Base-by-base conservation (phyloP, 2,329 filamentous ascomycete genomes). In the Aspergillus aculeatus region DNA sequence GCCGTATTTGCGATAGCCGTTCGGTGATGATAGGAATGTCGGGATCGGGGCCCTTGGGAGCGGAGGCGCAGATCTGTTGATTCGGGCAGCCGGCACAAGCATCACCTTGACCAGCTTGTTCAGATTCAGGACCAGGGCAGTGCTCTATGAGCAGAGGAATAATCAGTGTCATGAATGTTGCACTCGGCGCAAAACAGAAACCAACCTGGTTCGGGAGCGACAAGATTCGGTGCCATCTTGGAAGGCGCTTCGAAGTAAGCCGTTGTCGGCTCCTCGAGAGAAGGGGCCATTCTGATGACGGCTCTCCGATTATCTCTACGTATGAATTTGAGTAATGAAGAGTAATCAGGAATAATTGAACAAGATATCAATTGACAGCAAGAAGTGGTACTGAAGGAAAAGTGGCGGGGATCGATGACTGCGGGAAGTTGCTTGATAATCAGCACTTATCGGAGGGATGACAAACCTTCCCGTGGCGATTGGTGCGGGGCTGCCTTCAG, bases 51-150 rank as follows among this genome's bases (percentile, higher is more conserved):
- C 94, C 95, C 77, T 97, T 97, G 23, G 94, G 93, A 1, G 93
- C 90, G 1, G 93, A 91, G 19, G 94, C 93, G 81, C 95, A 99
- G 69, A 99, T 96, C 51, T 87, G 82, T 80, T 99, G 93, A 80
- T 99, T 99, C 1, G 95, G 95, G 72, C 95, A 99, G 56, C 93
- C 93, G 51, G 89, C 91, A 80, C 95, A 99, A 48, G 92, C 92
- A 77, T 96, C 93, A 58, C 82, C 83, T 76, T 83, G 78, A 54
- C 84, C 85, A 50, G 85, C 85, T 69, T 79, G 73, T 54, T 79
- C 78, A n/a, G 79, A 81, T 64, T 80, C 78, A 23, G 78, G 95
- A 0, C 95, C 95, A 3, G 94, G 94, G 72, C 95, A 99, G 81
- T 98, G 93, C 77, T 98, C 92, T 80, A 56, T 19, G 26, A 7